Percentiles rank a stretch among this genome's conserved stretches.
Evolutionary conservation across 345 rosid genomes (phyloP).

Genomic region (Eucalyptus camaldulensis): DNA sequence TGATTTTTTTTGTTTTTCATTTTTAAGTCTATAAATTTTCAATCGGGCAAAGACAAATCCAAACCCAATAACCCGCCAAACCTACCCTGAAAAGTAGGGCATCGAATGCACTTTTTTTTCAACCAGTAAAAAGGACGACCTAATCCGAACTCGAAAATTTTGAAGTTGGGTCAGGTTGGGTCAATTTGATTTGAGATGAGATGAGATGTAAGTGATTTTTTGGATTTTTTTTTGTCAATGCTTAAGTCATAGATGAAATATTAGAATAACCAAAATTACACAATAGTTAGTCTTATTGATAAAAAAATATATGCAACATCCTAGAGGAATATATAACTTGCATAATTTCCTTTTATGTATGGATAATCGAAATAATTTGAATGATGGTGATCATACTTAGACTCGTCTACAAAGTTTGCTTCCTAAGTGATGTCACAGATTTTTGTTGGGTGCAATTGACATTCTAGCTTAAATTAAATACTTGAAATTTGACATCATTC

Average conservation of each 20-base stretch:
- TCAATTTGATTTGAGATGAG: background rate
- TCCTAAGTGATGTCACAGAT: background rate
- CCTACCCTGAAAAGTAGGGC: background rate
- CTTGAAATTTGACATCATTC: background rate
- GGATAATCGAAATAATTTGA: background rate
- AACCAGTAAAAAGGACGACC: background rate
- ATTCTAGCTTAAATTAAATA: background rate
- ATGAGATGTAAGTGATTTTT: background rate
- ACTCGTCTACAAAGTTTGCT: background rate
- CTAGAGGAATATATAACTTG: background rate
- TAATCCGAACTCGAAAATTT: background rate
- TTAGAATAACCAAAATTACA: background rate
- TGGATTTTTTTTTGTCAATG: background rate
- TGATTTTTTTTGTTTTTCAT: background rate
- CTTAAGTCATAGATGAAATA: background rate
- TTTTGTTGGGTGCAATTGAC: background rate
- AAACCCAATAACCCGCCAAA: background rate
- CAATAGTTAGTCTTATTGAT: background rate
- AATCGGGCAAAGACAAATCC: too few relatives aligned
- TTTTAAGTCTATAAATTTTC: too few relatives aligned
- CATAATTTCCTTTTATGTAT: background rate
- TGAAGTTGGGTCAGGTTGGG: background rate
- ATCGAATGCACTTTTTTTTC: background rate
- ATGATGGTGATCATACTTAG: background rate
- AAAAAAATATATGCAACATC: background rate